These are phyloP conservation scores for Fusarium scirpi DNA, from an alignment of 2,329 filamentous ascomycete species.

Conservation along the genomic window DNA sequence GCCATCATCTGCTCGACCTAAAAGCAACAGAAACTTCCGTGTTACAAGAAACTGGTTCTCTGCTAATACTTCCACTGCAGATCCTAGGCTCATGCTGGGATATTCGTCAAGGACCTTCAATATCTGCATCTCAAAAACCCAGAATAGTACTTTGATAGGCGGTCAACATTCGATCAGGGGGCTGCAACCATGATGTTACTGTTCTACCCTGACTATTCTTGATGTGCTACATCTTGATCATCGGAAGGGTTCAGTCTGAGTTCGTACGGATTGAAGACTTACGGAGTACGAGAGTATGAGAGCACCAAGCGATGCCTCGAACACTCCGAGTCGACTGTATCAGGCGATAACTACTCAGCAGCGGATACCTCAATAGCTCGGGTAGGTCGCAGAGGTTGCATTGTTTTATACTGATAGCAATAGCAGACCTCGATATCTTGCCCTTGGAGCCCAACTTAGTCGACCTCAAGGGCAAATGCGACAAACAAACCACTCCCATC, in stretches of 20 bases:
- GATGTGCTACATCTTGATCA: background rate
- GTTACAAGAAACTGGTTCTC: background rate
- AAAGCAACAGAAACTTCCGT: background rate
- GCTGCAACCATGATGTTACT: background rate
- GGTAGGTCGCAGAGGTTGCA: background rate
- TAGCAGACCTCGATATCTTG: too few relatives aligned
- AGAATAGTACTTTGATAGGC: background rate
- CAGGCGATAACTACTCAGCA: background rate
- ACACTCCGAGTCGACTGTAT: background rate
- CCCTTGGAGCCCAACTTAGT: too few relatives aligned
- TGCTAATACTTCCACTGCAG: rapidly evolving
- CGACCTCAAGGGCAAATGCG: too few relatives aligned
- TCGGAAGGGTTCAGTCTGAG: background rate
- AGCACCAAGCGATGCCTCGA: background rate
- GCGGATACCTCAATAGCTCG: background rate
- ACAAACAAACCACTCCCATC: background rate
- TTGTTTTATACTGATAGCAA: background rate
- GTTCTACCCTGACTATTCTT: background rate
- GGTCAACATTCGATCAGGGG: too few relatives aligned
- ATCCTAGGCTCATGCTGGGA: background rate
- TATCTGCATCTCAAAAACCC: background rate
- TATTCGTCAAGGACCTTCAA: rapidly evolving
- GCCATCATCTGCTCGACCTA: background rate
- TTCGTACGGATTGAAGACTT: background rate
- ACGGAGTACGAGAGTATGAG: background rate